Evolutionary conservation across 1,139 yeast genomes (phyloP).

Genomic region (Casaregolazyma lundiana): DNA sequence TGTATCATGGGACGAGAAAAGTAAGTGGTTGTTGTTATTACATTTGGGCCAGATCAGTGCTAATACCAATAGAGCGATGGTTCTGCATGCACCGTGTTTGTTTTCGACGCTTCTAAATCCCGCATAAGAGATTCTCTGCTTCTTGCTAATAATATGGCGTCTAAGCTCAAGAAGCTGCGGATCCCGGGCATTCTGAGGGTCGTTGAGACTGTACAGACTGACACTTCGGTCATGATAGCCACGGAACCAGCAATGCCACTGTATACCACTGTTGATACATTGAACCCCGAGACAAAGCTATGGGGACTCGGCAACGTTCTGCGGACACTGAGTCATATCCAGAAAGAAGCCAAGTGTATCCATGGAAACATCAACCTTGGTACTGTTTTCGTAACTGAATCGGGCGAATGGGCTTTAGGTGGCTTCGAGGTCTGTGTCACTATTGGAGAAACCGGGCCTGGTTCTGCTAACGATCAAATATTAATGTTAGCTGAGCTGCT

Average conservation of each 20-base stretch:
- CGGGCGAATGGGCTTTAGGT: conserved; percentile 82
- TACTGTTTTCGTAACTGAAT: conserved; percentile 58
- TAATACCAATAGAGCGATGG: conserved; percentile 34
- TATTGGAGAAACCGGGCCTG: conserved; percentile 21
- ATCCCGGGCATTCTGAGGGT: conserved; percentile 74
- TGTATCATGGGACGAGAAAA: conserved; percentile 43
- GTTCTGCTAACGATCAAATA: conserved; percentile 26
- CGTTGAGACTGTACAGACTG: conserved; percentile 62
- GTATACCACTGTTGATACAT: conserved; percentile 23
- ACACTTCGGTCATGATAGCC: conserved; percentile 57
- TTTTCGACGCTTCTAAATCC: conserved; percentile 47
- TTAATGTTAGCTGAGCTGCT: conserved; percentile 23
- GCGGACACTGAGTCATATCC: conserved; percentile 56
- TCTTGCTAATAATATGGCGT: conserved; percentile 61
- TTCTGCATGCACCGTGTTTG: conserved; percentile 51
- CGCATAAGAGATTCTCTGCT: conserved; percentile 37
- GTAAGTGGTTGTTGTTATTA: conserved; percentile 15
- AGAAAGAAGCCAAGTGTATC: conserved; percentile 57
- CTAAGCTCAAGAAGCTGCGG: conserved; percentile 61
- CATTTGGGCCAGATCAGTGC: conserved; percentile 6
- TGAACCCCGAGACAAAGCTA: conserved; percentile 37
- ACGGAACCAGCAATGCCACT: conserved; percentile 77
- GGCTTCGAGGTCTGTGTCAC: conserved; percentile 70
- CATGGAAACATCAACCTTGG: conserved; percentile 60
- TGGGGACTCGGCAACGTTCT: conserved; percentile 51